Evolutionary conservation across 2,329 filamentous ascomycete genomes (phyloP), one percentile per base, ranked within the genome.

Genomic region (Penicillium fuscoglaucum): DNA sequence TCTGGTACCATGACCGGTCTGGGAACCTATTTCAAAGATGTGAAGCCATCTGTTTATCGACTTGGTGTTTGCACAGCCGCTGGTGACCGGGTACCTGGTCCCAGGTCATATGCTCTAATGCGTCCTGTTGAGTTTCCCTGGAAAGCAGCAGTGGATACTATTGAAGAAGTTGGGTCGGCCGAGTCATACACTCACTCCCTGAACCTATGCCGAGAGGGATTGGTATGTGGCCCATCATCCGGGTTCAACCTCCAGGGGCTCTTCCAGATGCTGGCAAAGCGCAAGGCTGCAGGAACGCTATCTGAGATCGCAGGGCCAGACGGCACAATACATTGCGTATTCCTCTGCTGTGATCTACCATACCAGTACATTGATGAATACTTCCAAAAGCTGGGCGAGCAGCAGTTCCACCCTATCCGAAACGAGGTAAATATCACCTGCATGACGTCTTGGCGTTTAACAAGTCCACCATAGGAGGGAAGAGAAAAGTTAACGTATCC

Each of bases 341-440:
- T 87, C 68, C 69, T 87, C 3, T 87, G 84, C 71, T 87, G 84
- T 57, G 85, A 88, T 57, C 62, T 87, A 28, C 85, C 85, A 0
- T 87, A 87, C 61, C 84, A 87, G 66, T 87, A 87, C 59, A 79
- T 87, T 45, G 75, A 79, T 26, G 82, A 83, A 62, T 87, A 87
- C 65, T 87, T 86, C 62, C 76, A 82, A 28, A 85, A 84, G 63
- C 72, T 87, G 12, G 79, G 76, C 2, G 62, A 74, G 1, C 72
- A 74, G 1, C 70, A 80, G 47, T 86, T 86, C 65, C 80, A 77
- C 2, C 69, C 78, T 0, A 83, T 85, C 35, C 70, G 72, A 17
- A 82, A 83, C 58, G 66, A 78, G 68, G 78, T 79, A 61, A 61
- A 68, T 65, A 7, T 24, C 44, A 48, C 47, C 12, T 51, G 29